Evolutionary conservation across 139 green algal species (phyloP).

Genomic region (Ulvella scutata): DNA sequence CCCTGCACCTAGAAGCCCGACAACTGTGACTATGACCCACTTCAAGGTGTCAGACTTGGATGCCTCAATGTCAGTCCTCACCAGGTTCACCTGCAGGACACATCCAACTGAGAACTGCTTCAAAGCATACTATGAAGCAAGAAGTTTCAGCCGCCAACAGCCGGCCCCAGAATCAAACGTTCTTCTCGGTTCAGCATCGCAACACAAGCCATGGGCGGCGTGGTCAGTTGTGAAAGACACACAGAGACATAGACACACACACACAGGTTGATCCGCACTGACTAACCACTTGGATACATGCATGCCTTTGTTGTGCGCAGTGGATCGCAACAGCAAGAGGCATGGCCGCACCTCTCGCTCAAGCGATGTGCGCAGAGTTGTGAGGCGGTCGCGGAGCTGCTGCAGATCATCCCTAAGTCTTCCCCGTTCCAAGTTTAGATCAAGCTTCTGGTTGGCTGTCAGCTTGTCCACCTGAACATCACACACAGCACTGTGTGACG

Average conservation of each 20-base stretch:
- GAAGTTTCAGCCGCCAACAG: not conserved
- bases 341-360: not conserved
- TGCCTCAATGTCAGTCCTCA: not conserved
- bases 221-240: too few relatives aligned
- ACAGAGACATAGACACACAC: too few relatives aligned
- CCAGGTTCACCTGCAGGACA: not conserved
- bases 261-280: too few relatives aligned
- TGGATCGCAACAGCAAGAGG: not conserved
- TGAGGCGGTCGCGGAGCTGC: constrained; percentile 54
- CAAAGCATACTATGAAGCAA: not conserved
- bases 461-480: constrained; percentile 93
- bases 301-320: not conserved
- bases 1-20: not conserved
- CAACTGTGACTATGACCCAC: not conserved
- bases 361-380: not conserved
- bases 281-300: not conserved
- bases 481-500: too few relatives aligned
- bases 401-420: constrained; percentile 57
- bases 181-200: too few relatives aligned
- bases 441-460: constrained; percentile 71
- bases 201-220: not conserved
- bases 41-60: not conserved
- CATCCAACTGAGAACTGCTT: not conserved
- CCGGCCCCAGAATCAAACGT: too few relatives aligned
- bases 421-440: constrained; percentile 77